Percentiles rank a stretch among this genome's conserved stretches.
Conservation (phyloP, 2,329 filamentous ascomycete genomes). For the Ophiostoma piceae region DNA sequence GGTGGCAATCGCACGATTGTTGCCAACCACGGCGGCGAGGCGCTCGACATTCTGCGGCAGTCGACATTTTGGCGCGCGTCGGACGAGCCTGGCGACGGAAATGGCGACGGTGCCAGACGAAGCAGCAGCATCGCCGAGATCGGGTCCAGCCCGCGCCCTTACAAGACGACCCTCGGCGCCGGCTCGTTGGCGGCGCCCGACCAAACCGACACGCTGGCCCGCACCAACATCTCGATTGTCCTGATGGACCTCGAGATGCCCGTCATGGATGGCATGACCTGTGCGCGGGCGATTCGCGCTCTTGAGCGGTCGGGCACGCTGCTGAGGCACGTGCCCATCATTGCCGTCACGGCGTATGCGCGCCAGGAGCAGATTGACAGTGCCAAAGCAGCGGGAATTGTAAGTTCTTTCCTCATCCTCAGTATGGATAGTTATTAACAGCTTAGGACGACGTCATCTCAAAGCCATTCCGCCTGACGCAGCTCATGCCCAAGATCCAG, state of each 20-base stretch:
- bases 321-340: conserved; percentile 64
- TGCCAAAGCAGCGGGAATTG: conserved; percentile 68
- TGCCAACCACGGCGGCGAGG: conserved; percentile 61
- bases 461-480: conserved; percentile 73
- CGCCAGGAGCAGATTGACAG: conserved; percentile 67
- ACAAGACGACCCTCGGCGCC: background rate
- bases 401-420: conserved; percentile 41
- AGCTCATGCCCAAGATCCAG: conserved; percentile 62
- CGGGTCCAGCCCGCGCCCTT: background rate
- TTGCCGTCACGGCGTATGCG: conserved; percentile 79
- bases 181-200: background rate
- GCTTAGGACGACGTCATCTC: conserved; percentile 65
- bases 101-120: background rate
- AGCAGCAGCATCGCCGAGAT: background rate
- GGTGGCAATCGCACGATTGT: conserved; percentile 57
- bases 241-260: conserved; percentile 80
- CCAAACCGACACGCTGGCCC: background rate
- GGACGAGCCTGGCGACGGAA: background rate
- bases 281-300: conserved; percentile 62
- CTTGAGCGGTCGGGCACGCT: conserved; percentile 59
- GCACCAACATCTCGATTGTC: conserved; percentile 58
- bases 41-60: conserved; percentile 51
- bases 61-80: conserved; percentile 49
- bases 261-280: conserved; percentile 74
- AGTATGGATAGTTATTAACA: background rate